Conservation (phyloP, 139 green algal species). For the Coelastrella sp. region DNA sequence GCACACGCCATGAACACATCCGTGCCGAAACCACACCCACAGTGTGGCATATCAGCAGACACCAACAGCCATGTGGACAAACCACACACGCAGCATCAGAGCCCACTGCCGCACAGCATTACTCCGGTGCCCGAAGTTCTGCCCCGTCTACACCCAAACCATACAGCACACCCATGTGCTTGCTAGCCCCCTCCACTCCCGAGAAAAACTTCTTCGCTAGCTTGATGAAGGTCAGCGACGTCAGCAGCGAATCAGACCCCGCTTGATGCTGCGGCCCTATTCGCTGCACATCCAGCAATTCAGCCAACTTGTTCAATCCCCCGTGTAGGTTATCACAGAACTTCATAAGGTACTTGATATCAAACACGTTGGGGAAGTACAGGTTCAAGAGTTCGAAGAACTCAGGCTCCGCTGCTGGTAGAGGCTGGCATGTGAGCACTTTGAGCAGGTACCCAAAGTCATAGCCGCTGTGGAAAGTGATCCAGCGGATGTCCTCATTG, state of each 20-base stretch:
- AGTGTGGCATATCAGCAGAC: neutral
- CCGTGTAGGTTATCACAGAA: slow-evolving; percentile 96
- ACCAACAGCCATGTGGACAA: too few relatives aligned
- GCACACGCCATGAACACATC: too few relatives aligned
- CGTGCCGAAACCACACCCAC: too few relatives aligned
- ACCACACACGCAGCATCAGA: neutral
- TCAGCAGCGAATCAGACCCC: slow-evolving; percentile 84
- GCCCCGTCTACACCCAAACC: slow-evolving; percentile 88
- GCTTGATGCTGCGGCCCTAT: slow-evolving; percentile 96
- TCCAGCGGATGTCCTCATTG: slow-evolving; percentile 90
- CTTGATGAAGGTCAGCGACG: slow-evolving; percentile 94
- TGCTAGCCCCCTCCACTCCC: slow-evolving; percentile 68
- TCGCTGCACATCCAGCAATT: slow-evolving; percentile 94
- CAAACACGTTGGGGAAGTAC: slow-evolving; percentile 98
- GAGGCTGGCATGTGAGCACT: slow-evolving; percentile 90
- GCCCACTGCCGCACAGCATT: neutral
- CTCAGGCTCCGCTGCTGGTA: slow-evolving; percentile 90
- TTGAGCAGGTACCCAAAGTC: slow-evolving; percentile 99
- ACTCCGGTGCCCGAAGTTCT: slow-evolving; percentile 17
- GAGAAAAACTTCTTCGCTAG: slow-evolving; percentile 87
- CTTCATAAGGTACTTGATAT: slow-evolving; percentile 96
- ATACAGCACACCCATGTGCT: slow-evolving; percentile 93
- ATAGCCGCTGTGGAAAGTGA: slow-evolving; percentile 88
- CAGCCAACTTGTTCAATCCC: slow-evolving; percentile 97
- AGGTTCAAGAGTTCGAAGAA: slow-evolving; percentile 96